phyloP scores from a whole-genome alignment of 345 rosid genomes.

The Gossypium thurberi region DNA sequence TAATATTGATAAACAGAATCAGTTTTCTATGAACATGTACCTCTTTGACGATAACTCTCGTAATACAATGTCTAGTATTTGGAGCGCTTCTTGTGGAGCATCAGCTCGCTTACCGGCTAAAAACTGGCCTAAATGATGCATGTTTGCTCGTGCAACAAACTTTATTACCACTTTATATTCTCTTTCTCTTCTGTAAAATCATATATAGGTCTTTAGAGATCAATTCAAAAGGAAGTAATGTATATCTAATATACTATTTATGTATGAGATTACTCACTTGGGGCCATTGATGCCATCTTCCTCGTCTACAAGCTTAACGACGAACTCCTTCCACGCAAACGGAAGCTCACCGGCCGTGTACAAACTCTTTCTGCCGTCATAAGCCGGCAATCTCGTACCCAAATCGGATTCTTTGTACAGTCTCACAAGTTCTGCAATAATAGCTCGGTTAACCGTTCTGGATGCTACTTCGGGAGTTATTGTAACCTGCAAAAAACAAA shows the following conservation, averaged over 20 bases:
- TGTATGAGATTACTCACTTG: slow-evolving; percentile 41
- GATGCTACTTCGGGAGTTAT: slow-evolving; percentile 95
- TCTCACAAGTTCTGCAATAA: slow-evolving; percentile 89
- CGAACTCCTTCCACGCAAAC: slow-evolving; percentile 81
- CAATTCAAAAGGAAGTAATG: not conserved
- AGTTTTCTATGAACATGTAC: slow-evolving; percentile 21
- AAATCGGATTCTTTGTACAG: slow-evolving; percentile 81
- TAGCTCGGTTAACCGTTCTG: slow-evolving; percentile 78
- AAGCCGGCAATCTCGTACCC: slow-evolving; percentile 93
- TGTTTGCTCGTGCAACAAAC: slow-evolving; percentile 76
- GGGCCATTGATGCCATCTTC: slow-evolving; percentile 76
- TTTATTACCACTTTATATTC: slow-evolving; percentile 77
- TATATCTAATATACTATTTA: not conserved
- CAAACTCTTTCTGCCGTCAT: slow-evolving; percentile 93
- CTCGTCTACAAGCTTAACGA: slow-evolving; percentile 71
- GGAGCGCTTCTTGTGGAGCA: slow-evolving; percentile 86
- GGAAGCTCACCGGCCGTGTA: slow-evolving; percentile 99
- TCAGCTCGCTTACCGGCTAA: slow-evolving; percentile 87
- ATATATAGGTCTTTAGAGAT: not conserved
- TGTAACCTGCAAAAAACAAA: slow-evolving; percentile 61
- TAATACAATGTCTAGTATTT: slow-evolving; percentile 84
- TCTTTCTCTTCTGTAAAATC: slow-evolving; percentile 60
- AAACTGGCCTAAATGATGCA: slow-evolving; percentile 88
- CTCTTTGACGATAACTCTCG: slow-evolving; percentile 86
- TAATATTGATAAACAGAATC: not conserved